Base-by-base conservation (phyloP, 306 rosid species). In the Corylus avellana region DNA sequence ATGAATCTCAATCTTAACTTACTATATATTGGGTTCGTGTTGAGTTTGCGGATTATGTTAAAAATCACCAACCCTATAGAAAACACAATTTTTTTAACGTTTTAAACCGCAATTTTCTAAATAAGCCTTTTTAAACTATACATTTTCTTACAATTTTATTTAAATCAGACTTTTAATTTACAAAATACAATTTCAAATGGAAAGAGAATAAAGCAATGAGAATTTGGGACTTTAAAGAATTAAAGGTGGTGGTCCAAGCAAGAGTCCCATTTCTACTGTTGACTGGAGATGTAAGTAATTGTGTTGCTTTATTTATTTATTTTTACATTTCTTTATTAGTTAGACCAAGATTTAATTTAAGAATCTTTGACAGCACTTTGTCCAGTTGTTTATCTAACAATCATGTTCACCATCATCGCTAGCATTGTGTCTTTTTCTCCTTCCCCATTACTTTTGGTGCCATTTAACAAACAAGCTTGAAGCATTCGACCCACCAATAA, bases 391-490 rank as follows among this genome's bases (percentile, higher is more conserved):
- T 73, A 14, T 61, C 12, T 10, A 49, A 9, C 73, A 79, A 79
- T 50, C 50, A 79, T 53, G 57, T 11, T 12, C 64, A 39, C 37
- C 78, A 63, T 79, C 51, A 79, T 61, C 64, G 3, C 27, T 39
- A 51, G 17, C 70, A 20, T 53, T 8, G 16, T 14, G 50, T 10
- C 63, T 10, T 35, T 71, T 1, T 54, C 7, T 54, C 8, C 2
- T 54, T 54, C 12, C 12, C 8, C 20, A 54, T 54, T 18, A 54
- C 25, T 54, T 54, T 54, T 54, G 53, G 53, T 58, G 18, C 42
- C 69, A 3, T 42, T 74, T 25, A 57, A 58, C 13, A n/a, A 3
- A 72, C 3, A 14, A 44, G 49, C 46, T 44, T 12, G 7, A 57
- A 32, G 17, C 46, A 29, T 63, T 14, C 17, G 70, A 49, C 9